Base-by-base conservation (phyloP, 257 asterid species). In the Solanum raphanifolium region DNA sequence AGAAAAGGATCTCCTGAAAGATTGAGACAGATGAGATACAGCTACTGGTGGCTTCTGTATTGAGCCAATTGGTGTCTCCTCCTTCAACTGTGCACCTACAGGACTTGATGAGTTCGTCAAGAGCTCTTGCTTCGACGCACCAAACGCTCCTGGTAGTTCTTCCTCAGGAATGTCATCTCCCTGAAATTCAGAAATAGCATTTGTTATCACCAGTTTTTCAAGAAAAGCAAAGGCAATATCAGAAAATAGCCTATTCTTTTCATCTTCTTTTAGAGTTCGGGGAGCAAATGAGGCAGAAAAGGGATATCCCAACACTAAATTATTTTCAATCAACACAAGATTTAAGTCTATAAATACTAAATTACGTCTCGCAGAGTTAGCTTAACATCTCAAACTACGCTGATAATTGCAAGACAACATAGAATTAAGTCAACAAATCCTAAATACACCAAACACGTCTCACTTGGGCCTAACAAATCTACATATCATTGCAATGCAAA, bases 121-220 rank as follows among this genome's bases (percentile, higher is more conserved):
- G 55, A 86, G 66, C 38, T 83, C 83, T 86, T 82, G 93, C 87
- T 90, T 93, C 55, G 78, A 31, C 69, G 31, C 83, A 87, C 87
- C 88, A 89, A 94, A 95, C 25, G 96, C 95, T 31, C 87, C 94
- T 4, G 99, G 99, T 11, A 96, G 89, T 25, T 8, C 91, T 87
- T 87, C 98, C 92, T 91, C 95, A 2, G 99, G 98, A 86, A 97
- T 91, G 60, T 97, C 99, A 89, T 97, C 93, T 3, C 91, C 95
- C 99, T 97, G 96, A 86, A 73, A 66, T 78, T 39, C 55, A 90
- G 32, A 83, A 29, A 18, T 5, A 27, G 29, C 69, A 48, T 46
- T 16, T 5, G 11, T 81, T 10, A 81, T 29, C 29, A 29, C 4
- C 2, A 27, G 20, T 81, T 81, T 48, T 10, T 5, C 13, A 4